Percentiles rank a stretch among this genome's conserved stretches.
Conservation (phyloP, 495 filamentous ascomycete species). For the Sordaria brevicollis region DNA sequence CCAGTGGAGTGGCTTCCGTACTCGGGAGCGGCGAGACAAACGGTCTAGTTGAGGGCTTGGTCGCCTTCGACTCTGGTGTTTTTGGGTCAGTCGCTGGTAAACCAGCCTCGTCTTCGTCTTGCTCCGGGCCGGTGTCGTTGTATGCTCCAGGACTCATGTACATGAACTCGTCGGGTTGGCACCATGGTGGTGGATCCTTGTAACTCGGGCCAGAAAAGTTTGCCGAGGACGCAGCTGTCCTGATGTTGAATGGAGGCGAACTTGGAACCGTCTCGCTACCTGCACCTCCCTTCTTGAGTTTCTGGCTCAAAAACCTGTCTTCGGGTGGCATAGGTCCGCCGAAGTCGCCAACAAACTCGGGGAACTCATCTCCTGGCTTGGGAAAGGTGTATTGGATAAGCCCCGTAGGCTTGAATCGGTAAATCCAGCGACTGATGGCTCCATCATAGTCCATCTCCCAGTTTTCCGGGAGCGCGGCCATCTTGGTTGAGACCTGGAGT, state of each 20-base stretch:
- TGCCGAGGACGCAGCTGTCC: not conserved
- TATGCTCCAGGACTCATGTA: slow-evolving; percentile 30
- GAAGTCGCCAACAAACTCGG: slow-evolving; percentile 29
- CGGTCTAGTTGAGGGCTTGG: not conserved
- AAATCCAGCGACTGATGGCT: slow-evolving; percentile 31
- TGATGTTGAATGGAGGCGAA: not conserved
- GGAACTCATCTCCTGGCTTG: slow-evolving; percentile 39
- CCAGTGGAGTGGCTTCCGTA: slow-evolving; percentile 12
- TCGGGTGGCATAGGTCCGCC: slow-evolving; percentile 25
- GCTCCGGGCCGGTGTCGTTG: slow-evolving; percentile 24
- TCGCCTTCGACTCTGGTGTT: not conserved
- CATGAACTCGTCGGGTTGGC: slow-evolving; percentile 33
- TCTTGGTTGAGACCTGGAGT: not conserved
- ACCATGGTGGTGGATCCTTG: slow-evolving; percentile 9
- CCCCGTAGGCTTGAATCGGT: slow-evolving; percentile 35
- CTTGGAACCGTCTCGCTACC: not conserved
- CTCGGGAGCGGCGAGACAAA: slow-evolving; percentile 13
- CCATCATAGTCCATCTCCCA: slow-evolving; percentile 42
- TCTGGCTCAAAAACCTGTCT: slow-evolving; percentile 26
- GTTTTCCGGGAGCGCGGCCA: slow-evolving; percentile 31
- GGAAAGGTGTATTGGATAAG: slow-evolving; percentile 38
- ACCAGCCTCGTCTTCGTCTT: slow-evolving; percentile 22
- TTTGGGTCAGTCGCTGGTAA: not conserved
- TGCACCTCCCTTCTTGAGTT: slow-evolving; percentile 17
- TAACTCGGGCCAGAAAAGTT: slow-evolving; percentile 1